These are phyloP conservation scores for Krasilnikovozyma curviuscula DNA, from an alignment of 768 basidiomycete species.

Conservation along the genomic window DNA sequence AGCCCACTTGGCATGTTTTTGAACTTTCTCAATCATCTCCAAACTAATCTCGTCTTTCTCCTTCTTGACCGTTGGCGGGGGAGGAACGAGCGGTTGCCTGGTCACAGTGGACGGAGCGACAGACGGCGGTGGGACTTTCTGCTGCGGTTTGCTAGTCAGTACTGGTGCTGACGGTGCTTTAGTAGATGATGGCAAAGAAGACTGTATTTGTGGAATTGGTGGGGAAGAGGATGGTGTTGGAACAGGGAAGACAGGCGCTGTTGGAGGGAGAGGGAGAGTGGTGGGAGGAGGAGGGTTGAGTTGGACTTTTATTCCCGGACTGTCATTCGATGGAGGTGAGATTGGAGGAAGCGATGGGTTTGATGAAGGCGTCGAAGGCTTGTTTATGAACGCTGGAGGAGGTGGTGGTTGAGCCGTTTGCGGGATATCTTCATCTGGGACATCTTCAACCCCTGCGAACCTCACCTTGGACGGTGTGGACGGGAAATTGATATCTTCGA, in stretches of 20 bases:
- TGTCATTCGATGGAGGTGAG: neutral
- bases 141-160: too few relatives aligned
- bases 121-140: constrained; percentile 1
- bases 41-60: neutral
- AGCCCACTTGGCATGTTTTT: constrained; percentile 83
- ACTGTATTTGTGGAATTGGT: constrained; percentile 18
- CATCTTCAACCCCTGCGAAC: constrained; percentile 1
- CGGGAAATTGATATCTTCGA: constrained; percentile 1
- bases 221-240: constrained; percentile 5
- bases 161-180: constrained; percentile 16
- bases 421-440: neutral
- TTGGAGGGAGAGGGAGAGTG: constrained; percentile 17
- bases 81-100: neutral
- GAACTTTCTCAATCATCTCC: constrained; percentile 46
- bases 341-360: neutral
- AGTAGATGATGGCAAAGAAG: constrained; percentile 25
- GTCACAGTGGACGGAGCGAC: neutral
- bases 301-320: neutral
- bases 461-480: neutral
- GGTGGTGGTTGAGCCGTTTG: too few relatives aligned
- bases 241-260: constrained; percentile 1
- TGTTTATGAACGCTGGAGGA: neutral
- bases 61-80: constrained; percentile 14
- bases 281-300: constrained; percentile 11
- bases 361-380: neutral